Evolutionary conservation across 805 yeast genomes (phyloP).

Genomic region (Wickerhamiella allomyrinae): DNA sequence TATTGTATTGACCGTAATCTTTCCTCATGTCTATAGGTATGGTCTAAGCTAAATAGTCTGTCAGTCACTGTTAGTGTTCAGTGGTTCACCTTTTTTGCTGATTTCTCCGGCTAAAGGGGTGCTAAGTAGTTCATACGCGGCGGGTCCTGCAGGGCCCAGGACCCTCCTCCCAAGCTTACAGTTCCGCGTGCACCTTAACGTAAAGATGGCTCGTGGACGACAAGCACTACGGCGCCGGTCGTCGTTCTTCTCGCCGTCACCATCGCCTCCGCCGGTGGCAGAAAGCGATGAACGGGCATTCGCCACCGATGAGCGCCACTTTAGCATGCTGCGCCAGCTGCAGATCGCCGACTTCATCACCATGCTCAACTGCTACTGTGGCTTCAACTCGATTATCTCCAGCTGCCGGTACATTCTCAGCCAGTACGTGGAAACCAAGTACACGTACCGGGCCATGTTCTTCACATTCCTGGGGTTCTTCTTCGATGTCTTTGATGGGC

Average conservation of each 20-base stretch:
- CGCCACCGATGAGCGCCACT: conserved; percentile 70
- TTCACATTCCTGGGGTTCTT: conserved; percentile 78
- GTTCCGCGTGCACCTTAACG: too few relatives aligned
- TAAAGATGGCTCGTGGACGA: not conserved
- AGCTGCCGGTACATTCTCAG: conserved; percentile 70
- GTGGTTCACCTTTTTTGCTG: too few relatives aligned
- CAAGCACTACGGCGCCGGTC: conserved; percentile 19
- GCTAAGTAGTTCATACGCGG: too few relatives aligned
- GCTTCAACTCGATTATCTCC: conserved; percentile 78
- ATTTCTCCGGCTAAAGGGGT: too few relatives aligned
- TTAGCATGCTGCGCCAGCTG: conserved; percentile 55
- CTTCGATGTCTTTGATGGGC: conserved; percentile 93
- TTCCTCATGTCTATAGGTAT: too few relatives aligned
- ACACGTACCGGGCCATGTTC: conserved; percentile 70
- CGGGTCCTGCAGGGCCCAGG: too few relatives aligned
- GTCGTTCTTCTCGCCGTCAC: conserved; percentile 25
- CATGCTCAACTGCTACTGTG: conserved; percentile 82
- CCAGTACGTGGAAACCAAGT: conserved; percentile 39
- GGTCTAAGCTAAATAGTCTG: too few relatives aligned
- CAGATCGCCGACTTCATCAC: conserved; percentile 97
- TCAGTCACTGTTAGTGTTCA: too few relatives aligned
- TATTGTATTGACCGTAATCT: not conserved
- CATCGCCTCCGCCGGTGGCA: conserved; percentile 26
- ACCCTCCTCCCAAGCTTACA: too few relatives aligned
- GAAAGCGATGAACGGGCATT: conserved; percentile 51